These are phyloP conservation scores for Ceratobasidium sp. DNA, from an alignment of 1,284 basidiomycete species.

Conservation along the genomic window DNA sequence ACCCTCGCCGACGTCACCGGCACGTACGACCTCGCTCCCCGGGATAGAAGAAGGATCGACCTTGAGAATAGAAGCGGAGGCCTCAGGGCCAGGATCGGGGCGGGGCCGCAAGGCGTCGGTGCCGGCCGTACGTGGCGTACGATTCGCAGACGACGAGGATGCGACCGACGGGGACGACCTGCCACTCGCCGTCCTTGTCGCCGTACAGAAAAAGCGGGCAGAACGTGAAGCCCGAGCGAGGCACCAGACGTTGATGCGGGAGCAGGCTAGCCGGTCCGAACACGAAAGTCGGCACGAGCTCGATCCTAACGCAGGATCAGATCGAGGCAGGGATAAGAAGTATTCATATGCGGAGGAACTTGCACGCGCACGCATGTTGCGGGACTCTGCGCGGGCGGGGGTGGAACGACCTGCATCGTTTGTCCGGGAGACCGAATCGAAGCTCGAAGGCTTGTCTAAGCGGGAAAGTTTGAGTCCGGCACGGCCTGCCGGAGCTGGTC, in stretches of 20 bases:
- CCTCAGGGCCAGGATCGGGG: conserved; percentile 3
- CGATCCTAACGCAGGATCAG: background rate
- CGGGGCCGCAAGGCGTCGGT: conserved; percentile 1
- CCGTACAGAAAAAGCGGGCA: conserved; percentile 36
- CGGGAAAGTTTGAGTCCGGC: background rate
- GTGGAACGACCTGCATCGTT: conserved; percentile 23
- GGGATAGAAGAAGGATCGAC: background rate
- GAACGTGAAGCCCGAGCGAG: conserved; percentile 24
- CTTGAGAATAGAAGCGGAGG: background rate
- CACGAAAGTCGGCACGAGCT: background rate
- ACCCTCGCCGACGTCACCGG: conserved; percentile 9
- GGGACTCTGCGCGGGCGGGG: conserved; percentile 21
- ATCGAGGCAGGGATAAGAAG: conserved; percentile 12
- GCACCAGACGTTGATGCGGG: conserved; percentile 6
- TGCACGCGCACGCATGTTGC: conserved; percentile 18
- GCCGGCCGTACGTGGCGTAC: conserved; percentile 25
- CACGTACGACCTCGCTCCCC: background rate
- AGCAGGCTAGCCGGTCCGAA: background rate
- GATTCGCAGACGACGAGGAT: conserved; percentile 38
- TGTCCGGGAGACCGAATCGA: conserved; percentile 24
- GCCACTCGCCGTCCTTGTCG: conserved; percentile 33
- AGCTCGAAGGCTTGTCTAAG: background rate
- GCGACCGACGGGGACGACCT: conserved; percentile 34
- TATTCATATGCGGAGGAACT: conserved; percentile 24
- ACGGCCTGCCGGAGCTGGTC: conserved; percentile 20